Evolutionary conservation across 1,284 basidiomycete species (phyloP).

Genomic region (Boletus putidus): DNA sequence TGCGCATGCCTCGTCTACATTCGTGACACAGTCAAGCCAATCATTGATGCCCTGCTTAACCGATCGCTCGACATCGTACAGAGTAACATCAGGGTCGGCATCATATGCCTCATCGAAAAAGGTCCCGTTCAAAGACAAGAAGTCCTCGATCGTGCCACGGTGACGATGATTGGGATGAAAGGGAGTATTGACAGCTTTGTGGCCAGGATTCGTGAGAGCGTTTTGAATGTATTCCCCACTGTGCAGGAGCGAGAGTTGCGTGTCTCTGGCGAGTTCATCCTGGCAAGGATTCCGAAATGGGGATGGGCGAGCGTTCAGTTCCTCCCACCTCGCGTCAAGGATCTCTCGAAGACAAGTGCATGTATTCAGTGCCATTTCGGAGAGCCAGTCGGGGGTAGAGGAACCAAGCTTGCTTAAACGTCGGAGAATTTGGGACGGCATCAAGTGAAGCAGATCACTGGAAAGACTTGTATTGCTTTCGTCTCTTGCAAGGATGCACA

Average conservation of each 20-base stretch:
- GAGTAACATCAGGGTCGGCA: slow-evolving; percentile 21
- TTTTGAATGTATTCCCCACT: slow-evolving; percentile 30
- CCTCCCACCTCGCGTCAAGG: slow-evolving; percentile 4
- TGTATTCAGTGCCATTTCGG: slow-evolving; percentile 3
- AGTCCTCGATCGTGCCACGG: slow-evolving; percentile 19
- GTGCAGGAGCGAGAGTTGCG: slow-evolving; percentile 31
- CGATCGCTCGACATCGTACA: slow-evolving; percentile 39
- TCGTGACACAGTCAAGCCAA: slow-evolving; percentile 30
- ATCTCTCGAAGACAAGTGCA: neutral
- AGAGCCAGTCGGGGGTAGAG: slow-evolving; percentile 13
- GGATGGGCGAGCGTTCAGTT: neutral
- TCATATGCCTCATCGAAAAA: slow-evolving; percentile 16
- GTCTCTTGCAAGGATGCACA: neutral
- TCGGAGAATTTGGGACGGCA: slow-evolving; percentile 34
- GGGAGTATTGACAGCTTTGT: neutral
- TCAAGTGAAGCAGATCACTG: slow-evolving; percentile 35
- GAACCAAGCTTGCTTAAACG: slow-evolving; percentile 40
- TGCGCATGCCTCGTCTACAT: too few species aligned
- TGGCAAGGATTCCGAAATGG: slow-evolving; percentile 28
- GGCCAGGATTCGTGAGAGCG: slow-evolving; percentile 3
- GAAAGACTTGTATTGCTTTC: slow-evolving; percentile 22
- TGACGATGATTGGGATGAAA: slow-evolving; percentile 14
- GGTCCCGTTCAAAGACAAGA: slow-evolving; percentile 14
- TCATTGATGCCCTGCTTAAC: slow-evolving; percentile 31
- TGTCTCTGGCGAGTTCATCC: slow-evolving; percentile 33